Base-by-base conservation (phyloP, 345 rosid genomes). In the Eucalyptus victrix region DNA sequence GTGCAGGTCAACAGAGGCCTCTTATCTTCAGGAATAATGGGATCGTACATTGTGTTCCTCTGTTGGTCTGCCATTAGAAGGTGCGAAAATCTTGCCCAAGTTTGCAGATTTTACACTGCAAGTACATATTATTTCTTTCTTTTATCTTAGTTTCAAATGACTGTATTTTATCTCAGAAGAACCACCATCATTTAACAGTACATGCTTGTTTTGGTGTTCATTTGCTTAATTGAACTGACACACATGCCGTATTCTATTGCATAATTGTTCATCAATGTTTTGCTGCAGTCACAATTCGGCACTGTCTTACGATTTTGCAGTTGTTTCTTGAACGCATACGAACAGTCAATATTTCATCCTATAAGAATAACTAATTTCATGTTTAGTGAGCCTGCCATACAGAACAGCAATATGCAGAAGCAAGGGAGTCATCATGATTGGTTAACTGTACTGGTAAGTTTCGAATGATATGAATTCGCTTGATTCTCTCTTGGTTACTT, bases 31-130 rank as follows among this genome's bases (percentile, higher is more conserved):
- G 97, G 99, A 88, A 96, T 96, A 62, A 96, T 97, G 99, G 99
- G 98, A 88, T 93, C 95, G 17, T 97, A 97, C 93, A 89, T 97
- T 87, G 97, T 96, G 86, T 97, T 96, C 93, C 93, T 97, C 86
- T 97, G 98, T 90, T 97, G 99, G 99, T 96, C 97, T 91, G 99
- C 99, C 9, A 91, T 97, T 91, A 95, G 99, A 94, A 97, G 99
- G 99, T 86, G 62, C 34, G 54, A 88, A 60, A 88, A 28, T 26
- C 80, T 69, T 34, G 12, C 42, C 44, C 56, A 24, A 49, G 47
- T 88, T 24, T 19, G 62, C 51, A 7, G 23, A 51, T 51, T 49
- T 69, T 49, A 32, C 49, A 18, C 21, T 19, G 80, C 88, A 51
- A 37, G 11, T 37, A 40, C 83, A 21, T 21, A 21, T 40, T 76